Base-by-base conservation (phyloP, 2,329 filamentous ascomycete genomes). In the Aureobasidium sp. region DNA sequence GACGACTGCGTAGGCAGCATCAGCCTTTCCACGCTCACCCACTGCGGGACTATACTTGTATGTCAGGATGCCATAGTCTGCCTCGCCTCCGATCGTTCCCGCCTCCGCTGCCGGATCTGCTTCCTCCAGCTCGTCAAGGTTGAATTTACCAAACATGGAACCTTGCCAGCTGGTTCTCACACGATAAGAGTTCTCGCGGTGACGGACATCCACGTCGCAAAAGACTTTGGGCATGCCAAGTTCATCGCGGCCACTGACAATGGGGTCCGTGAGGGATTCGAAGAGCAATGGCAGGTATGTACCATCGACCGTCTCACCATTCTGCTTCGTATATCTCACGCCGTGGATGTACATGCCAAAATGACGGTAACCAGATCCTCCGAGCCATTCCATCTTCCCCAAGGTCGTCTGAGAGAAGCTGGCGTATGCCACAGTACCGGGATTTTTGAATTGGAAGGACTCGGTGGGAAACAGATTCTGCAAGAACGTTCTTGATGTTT, bases 341-440 rank as follows among this genome's bases (percentile, higher is more conserved):
- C 82, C 84, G 64, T 87, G 85, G 17, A 88, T 79, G 67, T 84
- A 87, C 0, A 88, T 75, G 0, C 83, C 84, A 15, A 84, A 73
- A 66, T 81, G 79, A 20, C 74, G 78, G 68, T 87, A 87, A 0
- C 84, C 84, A 0, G 73, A 71, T 2, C 84, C 84, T 3, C 82
- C 84, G 0, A 88, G 78, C 84, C 84, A 87, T 34, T 80, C 76
- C 76, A 87, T 80, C 0, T 80, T 79, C 37, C 67, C 61, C 4
- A 78, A 68, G 29, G 74, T 73, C 0, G 74, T 76, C 15, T 71
- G 67, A 0, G 70, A 69, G 61, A 78, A 73, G 12, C 70, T 75
- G 1, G 76, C 76, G 32, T 70, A 72, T 6, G 69, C 74, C 1
- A 71, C 62, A 0, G 75, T 77, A 3, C 73, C 75, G 0, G 73